Base-by-base conservation (phyloP, 805 yeast genomes). In the Phaffomyces opuntiae region DNA sequence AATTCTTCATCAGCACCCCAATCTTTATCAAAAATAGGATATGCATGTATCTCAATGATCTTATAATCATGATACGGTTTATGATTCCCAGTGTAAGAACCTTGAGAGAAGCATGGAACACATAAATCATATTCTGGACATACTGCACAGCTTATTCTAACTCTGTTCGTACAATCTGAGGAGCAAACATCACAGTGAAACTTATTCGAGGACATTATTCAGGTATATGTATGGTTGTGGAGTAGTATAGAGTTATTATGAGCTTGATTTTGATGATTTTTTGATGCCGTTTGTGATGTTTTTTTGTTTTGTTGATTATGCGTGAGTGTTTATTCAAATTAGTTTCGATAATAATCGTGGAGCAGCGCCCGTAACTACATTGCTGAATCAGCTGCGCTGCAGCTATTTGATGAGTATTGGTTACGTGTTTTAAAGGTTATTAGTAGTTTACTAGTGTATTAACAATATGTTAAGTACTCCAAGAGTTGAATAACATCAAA, bases 1-100 rank as follows among this genome's bases (percentile, higher is more conserved):
- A 90, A 61, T 65, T 93, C 99, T 64, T 93, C 99, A 67, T 93
- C 99, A 1, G 99, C 99, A 34, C 99, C 99, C 98, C 99, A 93
- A 46, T 83, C 90, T 46, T 75, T 78, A 43, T 80, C 85, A 54
- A 95, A 83, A 9, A 95, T 86, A 0, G 99, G 99, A 60, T 87
- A 91, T 3, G 95, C 85, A 60, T 91, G 91, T 55, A 95, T 96
- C 64, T 93, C 99, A 26, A 91, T 81, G 14, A 93, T 86, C 57
- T 80, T 78, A 63, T 93, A 93, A 59, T 87, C 95, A 63, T 93
- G 99, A 75, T 80, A 87, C 11, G 99, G 98, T 63, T 88, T 83
- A 68, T 93, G 99, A 50, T 78, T 81, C 3, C 88, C 95, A 4
- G 93, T 77, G 21, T 77, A 68, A 14, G 77, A 69, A 13, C 99